Conservation (phyloP, 768 basidiomycete genomes). For the Lentinula sp. region DNA sequence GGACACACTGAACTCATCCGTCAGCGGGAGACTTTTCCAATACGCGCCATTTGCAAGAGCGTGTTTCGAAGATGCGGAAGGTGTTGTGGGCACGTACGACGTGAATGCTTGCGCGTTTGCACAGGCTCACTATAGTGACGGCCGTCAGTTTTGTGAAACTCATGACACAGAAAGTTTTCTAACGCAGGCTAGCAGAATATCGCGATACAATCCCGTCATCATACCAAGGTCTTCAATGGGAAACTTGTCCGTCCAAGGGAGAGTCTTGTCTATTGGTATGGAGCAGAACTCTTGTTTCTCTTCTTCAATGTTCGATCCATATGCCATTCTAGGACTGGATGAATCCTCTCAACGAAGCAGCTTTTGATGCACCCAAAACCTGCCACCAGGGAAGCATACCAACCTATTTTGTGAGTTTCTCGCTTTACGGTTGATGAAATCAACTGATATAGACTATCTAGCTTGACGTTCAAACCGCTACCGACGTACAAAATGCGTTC, state of each 20-base stretch:
- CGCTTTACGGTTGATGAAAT: too few relatives aligned
- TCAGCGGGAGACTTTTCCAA: not conserved
- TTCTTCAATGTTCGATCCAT: not conserved
- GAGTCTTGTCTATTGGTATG: not conserved
- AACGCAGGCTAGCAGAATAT: not conserved
- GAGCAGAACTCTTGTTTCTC: too few relatives aligned
- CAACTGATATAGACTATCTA: not conserved
- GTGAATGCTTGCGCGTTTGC: not conserved
- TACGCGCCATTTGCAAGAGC: not conserved
- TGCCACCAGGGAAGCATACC: not conserved
- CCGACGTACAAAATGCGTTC: slow-evolving; percentile 18
- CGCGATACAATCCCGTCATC: not conserved
- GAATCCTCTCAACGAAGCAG: not conserved
- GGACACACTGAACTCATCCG: not conserved
- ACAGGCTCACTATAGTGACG: not conserved
- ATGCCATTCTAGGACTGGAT: not conserved
- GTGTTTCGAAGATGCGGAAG: not conserved
- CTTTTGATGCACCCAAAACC: not conserved
- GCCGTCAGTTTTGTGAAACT: not conserved
- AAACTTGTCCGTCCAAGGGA: not conserved
- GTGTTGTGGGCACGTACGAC: not conserved
- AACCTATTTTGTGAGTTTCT: not conserved
- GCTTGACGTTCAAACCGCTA: not conserved
- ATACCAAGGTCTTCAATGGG: not conserved
- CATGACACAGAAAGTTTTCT: not conserved